Base-by-base conservation (phyloP, 2,329 filamentous ascomycete species). In the Zymoseptoria tritici region DNA sequence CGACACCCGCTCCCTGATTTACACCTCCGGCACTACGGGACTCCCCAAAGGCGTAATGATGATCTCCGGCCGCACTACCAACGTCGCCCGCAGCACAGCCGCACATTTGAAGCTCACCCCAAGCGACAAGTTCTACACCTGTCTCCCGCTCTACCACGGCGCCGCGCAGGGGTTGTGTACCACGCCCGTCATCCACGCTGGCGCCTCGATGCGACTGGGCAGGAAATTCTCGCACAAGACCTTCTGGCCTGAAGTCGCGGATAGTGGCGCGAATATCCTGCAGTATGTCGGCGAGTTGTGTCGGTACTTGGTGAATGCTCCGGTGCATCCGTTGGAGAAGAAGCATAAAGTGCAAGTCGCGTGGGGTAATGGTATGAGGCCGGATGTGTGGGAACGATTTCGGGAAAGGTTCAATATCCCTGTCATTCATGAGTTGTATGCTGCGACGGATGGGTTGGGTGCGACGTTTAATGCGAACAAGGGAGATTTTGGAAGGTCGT, bases 241-340 rank as follows among this genome's bases (percentile, higher is more conserved):
- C 1, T 95, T 93, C 74, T 93, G 89, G 87, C 78, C 82, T 5
- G 90, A 94, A 60, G 87, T 88, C 13, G 83, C 88, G 21, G 80
- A 80, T 24, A 82, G 81, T 57, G 77, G 86, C 11, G 88, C 90
- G 19, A 93, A 88, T 2, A 80, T 85, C 5, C 85, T 94, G 59
- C 90, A 93, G 71, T 95, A 95, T 70, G 90, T 95, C 7, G 90
- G 90, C 56, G 90, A 95, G 74, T 91, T 89, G 0, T 86, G 90
- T 64, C 86, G 90, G 3, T 95, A 95, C 72, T 81, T 94, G 1
- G 79, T 94, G 19, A 82, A 88, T 0, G 84, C 86, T 0, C 82
- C 80, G 1, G 74, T 86, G 2, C 78, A 84, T 3, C 80, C 86
- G 59, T 76, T 91, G 21, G 91, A 95, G 74, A 83, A 81, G 68